Base-by-base conservation (phyloP, 345 rosid species). In the Ricinus communis region DNA sequence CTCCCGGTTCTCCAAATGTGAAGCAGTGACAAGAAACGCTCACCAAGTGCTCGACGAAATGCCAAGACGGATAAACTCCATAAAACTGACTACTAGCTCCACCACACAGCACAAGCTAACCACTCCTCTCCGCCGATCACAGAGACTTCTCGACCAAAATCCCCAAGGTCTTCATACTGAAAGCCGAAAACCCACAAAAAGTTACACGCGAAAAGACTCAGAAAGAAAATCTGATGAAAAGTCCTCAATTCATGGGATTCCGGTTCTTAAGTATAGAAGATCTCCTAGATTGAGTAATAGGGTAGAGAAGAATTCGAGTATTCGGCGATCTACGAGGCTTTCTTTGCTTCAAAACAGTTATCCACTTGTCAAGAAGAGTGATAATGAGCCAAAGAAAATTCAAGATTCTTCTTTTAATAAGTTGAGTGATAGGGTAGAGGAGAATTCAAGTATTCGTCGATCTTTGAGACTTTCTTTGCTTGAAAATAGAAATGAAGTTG, bases 401-500 rank as follows among this genome's bases (percentile, higher is more conserved):
- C 9, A 19, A 21, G 43, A 46, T 27, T 46, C 25, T 65, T 30
- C 16, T 28, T 18, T n/a, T n/a, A n/a, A n/a, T n/a, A n/a, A n/a
- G n/a, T 8, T 64, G 28, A 43, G 30, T 21, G 21, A 47, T 5
- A 14, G 4, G 22, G 31, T 36, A 10, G 56, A 43, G 38, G 25
- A 10, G n/a, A 12, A 24, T 61, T 61, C 57, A 27, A 15, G 10
- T 68, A 45, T 19, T 47, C 43, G 69, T 38, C 46, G 78, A 53
- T 74, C 78, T 19, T 19, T 55, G 10, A 61, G 77, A 69, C 68
- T 71, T 71, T 62, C 74, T 62, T 62, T 62, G 41, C 49, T 62
- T 33, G 49, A 33, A 45, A 70, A 49, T 31, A 19, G 51, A n/a
- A 16, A 22, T 22, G 24, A 41, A 54, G 0, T 15, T 36, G 36